Base-by-base conservation (phyloP, 495 filamentous ascomycete species). In the Podospora tetraspora region DNA sequence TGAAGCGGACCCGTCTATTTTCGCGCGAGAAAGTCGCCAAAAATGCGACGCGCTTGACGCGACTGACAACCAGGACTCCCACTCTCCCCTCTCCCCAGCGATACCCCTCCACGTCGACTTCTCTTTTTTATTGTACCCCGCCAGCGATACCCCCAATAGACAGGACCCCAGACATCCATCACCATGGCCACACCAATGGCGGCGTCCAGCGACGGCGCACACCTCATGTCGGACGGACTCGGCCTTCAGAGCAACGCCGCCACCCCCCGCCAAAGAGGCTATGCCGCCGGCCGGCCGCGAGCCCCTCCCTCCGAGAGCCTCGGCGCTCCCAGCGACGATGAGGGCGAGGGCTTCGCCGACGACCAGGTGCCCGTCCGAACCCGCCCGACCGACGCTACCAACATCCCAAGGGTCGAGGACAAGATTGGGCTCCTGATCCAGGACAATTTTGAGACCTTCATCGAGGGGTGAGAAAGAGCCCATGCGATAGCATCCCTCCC, bases 401-500 rank as follows among this genome's bases (percentile, higher is more conserved):
- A 75, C 37, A 88, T 97, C 58, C 91, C 93, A 11, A 84, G 87
- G 66, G 92, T 97, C n/a, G 88, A 93, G 57, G 96, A 99, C 80
- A 84, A 85, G 66, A 91, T 93, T 9, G 95, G 92, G 59, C 88
- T 96, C 69, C 90, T 90, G 63, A 89, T 97, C 27, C 92, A 93
- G 73, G 84, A 91, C 66, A 85, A 89, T 23, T 98, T 99, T 76
- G 90, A 96, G 77, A 87, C 87, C 68, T 92, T 99, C 74, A 87
- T 99, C 12, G 93, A 98, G 74, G 88, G 86, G 86, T 97, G 83
- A 67, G 82, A 73, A 16, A 58, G 37, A n/a, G 8, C 22, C n/a
- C 25, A 13, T 43, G 22, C 63, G 12, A 8, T 5, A 19, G 12
- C 66, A 9, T 24, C 23, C 13, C 22, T 23, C 13, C 10, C 11